Evolutionary conservation across 106 monocot genomes (phyloP), one percentile per base, ranked within the genome.

Genomic region (Xerophyta viscosa): DNA sequence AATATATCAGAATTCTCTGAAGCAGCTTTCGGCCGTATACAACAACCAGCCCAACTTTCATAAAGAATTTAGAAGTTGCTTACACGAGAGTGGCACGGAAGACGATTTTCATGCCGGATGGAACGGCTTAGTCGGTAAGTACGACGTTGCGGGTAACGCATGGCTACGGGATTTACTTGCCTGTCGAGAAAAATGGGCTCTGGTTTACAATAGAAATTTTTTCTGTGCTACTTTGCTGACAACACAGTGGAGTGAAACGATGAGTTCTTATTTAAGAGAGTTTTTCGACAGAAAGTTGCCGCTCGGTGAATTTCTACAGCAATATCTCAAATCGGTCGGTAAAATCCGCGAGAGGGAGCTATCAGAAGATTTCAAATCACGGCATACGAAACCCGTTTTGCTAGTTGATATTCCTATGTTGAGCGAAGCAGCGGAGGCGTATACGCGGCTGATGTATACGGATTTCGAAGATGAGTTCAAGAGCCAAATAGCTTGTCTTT

Each of bases 141-240:
- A 66, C 47, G 41, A 61, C 56, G 68, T 77, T 8, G 24, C 6
- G 25, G 60, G 10, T 58, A 73, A 52, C 24, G 37, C 60, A 19
- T 83, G 69, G 72, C 66, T 73, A 11, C 51, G 37, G 36, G 66
- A 66, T 12, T 61, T 82, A 31, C 68, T 65, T 65, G 39, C 31
- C 6, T 24, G 25, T 33, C 46, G 64, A 46, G 71, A 82, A 18
- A 77, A 77, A 51, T 82, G 82, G 82, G 63, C 72, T 39, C 20
- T 57, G 14, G 50, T 62, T 31, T 77, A 72, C 50, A 27, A 37
- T 18, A 65, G 44, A 61, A 66, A 61, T 22, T 47, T 68, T 33
- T 82, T 82, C 53, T 57, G 61, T 61, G 70, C 68, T n/a, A 65
- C 31, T 15, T 68, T 82, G 72, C 46, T 59, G n/a, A 68, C 68